A percentile compares a stretch with the other conserved stretches of the same genome.
Conservation (phyloP, 2,329 filamentous ascomycete species). For the Penicillium expansum region DNA sequence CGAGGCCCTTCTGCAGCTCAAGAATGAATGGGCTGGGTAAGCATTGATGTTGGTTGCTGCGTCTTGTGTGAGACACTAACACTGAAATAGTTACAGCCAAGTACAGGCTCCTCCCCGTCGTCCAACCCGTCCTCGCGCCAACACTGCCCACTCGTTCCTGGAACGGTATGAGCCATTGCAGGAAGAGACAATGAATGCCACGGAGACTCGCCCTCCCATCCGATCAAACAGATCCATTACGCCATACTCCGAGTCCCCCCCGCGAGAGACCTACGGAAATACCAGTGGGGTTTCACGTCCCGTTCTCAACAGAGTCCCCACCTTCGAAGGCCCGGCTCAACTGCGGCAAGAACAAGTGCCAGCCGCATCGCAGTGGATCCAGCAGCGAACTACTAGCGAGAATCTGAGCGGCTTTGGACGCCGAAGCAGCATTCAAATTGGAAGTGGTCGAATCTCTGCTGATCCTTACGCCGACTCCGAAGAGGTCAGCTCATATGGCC, state of each 20-base stretch:
- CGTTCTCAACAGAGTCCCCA: conserved; percentile 51
- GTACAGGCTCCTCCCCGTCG: conserved; percentile 40
- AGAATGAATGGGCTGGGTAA: conserved; percentile 65
- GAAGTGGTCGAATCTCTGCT: conserved; percentile 39
- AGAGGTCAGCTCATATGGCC: conserved; percentile 49
- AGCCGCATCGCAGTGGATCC: conserved; percentile 45
- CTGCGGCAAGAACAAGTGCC: conserved; percentile 54
- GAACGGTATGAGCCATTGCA: conserved; percentile 58
- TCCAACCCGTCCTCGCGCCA: conserved; percentile 56
- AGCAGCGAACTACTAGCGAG: conserved; percentile 54
- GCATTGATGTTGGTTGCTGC: conserved; percentile 16
- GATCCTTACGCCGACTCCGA: conserved; percentile 53
- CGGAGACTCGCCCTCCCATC: conserved; percentile 54
- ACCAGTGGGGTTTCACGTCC: conserved; percentile 45
- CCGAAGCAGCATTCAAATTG: conserved; percentile 49
- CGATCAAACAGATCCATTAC: conserved; percentile 44
- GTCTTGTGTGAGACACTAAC: conserved; percentile 16
- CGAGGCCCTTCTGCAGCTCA: conserved; percentile 72
- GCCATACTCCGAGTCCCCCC: conserved; percentile 36
- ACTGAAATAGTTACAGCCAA: conserved; percentile 2
- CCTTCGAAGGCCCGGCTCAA: conserved; percentile 58
- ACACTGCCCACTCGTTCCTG: conserved; percentile 62
- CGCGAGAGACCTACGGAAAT: conserved; percentile 38
- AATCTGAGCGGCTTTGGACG: conserved; percentile 45
- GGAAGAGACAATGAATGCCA: conserved; percentile 51